These are phyloP conservation scores for Saccharomyces uvarum DNA, from an alignment of 1,139 yeast species.

Conservation along the genomic window DNA sequence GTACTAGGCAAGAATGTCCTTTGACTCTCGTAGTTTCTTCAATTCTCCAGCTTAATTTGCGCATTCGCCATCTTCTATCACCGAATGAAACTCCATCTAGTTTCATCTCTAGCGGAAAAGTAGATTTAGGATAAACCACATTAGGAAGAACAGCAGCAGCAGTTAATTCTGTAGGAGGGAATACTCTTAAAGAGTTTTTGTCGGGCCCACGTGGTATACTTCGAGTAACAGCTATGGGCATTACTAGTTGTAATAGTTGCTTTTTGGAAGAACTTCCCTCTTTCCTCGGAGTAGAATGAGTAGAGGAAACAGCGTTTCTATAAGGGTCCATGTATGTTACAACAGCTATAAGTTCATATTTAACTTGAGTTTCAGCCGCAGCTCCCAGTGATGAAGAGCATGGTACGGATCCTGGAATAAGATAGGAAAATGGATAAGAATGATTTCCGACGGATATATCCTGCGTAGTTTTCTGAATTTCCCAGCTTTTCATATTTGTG, in stretches of 20 bases:
- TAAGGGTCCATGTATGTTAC: slow-evolving; percentile 40
- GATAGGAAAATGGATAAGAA: slow-evolving; percentile 89
- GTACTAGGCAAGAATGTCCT: slow-evolving; percentile 51
- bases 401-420: slow-evolving; percentile 85
- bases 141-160: slow-evolving; percentile 84
- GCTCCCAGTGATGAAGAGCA: slow-evolving; percentile 63
- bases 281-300: slow-evolving; percentile 7
- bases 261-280: slow-evolving; percentile 24
- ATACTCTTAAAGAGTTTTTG: slow-evolving; percentile 77
- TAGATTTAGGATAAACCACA: slow-evolving; percentile 79
- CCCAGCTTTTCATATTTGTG: slow-evolving; percentile 80
- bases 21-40: slow-evolving; percentile 69
- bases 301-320: slow-evolving; percentile 15
- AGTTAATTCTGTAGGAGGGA: slow-evolving; percentile 89
- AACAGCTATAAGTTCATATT: slow-evolving; percentile 66
- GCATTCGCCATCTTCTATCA: slow-evolving; percentile 82
- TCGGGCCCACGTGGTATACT: slow-evolving; percentile 79
- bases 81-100: slow-evolving; percentile 66
- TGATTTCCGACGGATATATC: slow-evolving; percentile 59
- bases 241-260: slow-evolving; percentile 38
- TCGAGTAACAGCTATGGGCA: slow-evolving; percentile 71
- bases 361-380: slow-evolving; percentile 48
- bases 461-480: slow-evolving; percentile 54
- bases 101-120: slow-evolving; percentile 73
- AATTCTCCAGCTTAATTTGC: slow-evolving; percentile 82